Percentiles rank a stretch among this genome's conserved stretches.
Evolutionary conservation across 2,329 filamentous ascomycete genomes (phyloP).

Genomic region (Colletotrichum siamense): DNA sequence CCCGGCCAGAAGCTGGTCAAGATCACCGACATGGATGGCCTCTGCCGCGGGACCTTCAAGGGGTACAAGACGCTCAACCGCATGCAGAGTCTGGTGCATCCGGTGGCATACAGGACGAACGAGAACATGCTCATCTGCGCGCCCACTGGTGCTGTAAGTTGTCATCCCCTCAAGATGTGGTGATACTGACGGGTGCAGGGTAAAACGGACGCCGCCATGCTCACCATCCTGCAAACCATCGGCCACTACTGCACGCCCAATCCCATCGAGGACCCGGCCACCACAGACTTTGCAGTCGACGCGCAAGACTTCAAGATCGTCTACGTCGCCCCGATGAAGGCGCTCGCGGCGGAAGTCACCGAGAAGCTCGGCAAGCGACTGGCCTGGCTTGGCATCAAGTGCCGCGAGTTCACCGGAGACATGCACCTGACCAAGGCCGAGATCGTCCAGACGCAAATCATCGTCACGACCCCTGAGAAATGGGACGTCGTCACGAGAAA

Average conservation of each 20-base stretch:
- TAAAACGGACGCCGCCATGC: conserved; percentile 98
- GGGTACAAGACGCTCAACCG: conserved; percentile 93
- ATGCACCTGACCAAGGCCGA: conserved; percentile 99
- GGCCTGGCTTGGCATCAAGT: conserved; percentile 91
- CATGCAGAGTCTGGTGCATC: conserved; percentile 97
- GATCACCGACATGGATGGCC: conserved; percentile 83
- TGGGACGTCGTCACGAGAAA: conserved; percentile 99
- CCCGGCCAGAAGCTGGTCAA: conserved; percentile 76
- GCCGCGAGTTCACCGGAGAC: conserved; percentile 93
- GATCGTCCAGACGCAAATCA: conserved; percentile 95
- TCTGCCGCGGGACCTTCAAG: conserved; percentile 91
- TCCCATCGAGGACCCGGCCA: conserved; percentile 75
- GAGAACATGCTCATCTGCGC: conserved; percentile 99
- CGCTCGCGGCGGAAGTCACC: conserved; percentile 93
- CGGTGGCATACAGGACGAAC: conserved; percentile 91
- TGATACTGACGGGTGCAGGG: conserved; percentile 51
- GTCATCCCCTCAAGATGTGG: not conserved
- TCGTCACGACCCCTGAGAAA: conserved; percentile 98
- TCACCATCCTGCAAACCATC: conserved; percentile 90
- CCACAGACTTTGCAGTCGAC: conserved; percentile 82
- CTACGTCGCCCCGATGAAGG: conserved; percentile 99
- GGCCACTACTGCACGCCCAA: conserved; percentile 84
- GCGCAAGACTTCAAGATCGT: conserved; percentile 96
- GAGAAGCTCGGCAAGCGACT: conserved; percentile 91
- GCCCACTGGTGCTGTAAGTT: conserved; percentile 84